Base-by-base conservation (phyloP, 352 stramenopile species). In the Pythium pyrilobum region DNA sequence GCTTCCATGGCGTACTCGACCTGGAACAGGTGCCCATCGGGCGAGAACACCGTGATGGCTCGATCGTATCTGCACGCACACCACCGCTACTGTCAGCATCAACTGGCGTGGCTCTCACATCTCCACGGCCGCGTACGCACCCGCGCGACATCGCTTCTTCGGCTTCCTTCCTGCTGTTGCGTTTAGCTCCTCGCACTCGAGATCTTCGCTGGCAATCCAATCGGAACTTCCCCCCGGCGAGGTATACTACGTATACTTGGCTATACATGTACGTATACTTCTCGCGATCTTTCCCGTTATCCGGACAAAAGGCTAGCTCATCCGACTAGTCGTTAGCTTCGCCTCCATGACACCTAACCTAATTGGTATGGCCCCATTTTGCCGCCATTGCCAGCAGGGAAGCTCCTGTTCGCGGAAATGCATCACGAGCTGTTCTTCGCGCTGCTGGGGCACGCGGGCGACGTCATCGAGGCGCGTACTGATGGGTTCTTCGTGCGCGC, bases 1-100 rank as follows among this genome's bases (percentile, higher is more conserved):
- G 97, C 97, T 69, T 99, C 96, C 90, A 99, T 99, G 57, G 97
- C 97, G 81, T 99, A 99, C 84, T 99, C 97, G 10, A 99, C 97
- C 71, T 99, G 96, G 75, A 99, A 98, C 64, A 99, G 83, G 72
- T 99, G 96, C 32, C 97, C 97, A 81, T 99, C 97, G 8, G 97
- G 97, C 66, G 95, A 98, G 79, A 99, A 99, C 29, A 99, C 96
- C 49, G 97, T 99, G 71, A 99, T 99, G 34, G 97, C 97, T 65
- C 97, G 93, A 81, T 99, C 97, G 76, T 99, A 99, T 76, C 95
- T 99, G 31, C 31, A 8, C 37, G 36, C 40, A 23, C 15, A n/a
- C 44, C 32, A 48, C 20, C 38, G 23, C 15, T 13, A 13, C 21
- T 10, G 29, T 18, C 32, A 27, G 24, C n/a, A 41, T 10, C n/a